phyloP scores from a whole-genome alignment of 176 grass and related monocot genomes.

The Eleusine indica region DNA sequence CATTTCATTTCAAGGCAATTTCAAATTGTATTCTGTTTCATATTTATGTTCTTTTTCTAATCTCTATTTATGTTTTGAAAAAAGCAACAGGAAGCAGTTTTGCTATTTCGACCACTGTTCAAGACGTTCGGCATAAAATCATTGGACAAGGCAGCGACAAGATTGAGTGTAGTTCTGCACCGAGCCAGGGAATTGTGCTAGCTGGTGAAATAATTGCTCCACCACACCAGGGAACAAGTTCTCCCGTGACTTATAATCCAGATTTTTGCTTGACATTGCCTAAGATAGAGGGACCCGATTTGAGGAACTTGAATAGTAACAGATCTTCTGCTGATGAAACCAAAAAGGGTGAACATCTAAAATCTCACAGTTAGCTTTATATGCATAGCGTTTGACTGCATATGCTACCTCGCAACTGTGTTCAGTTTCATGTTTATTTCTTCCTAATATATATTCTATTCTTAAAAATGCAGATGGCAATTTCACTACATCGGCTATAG shows the following conservation, averaged over 20 bases:
- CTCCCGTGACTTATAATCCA: neutral
- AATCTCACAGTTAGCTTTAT: neutral
- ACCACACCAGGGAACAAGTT: neutral
- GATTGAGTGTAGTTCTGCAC: neutral
- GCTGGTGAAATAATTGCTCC: neutral
- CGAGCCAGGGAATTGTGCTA: neutral
- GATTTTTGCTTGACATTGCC: neutral
- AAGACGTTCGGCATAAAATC: neutral
- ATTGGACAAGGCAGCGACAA: neutral
- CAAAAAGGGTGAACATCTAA: neutral
- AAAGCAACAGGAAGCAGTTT: neutral
- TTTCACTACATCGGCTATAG: neutral
- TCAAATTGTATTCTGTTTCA: neutral
- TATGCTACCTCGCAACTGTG: neutral
- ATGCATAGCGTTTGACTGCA: neutral
- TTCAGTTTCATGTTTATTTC: neutral
- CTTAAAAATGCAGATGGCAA: neutral
- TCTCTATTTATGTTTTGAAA: neutral
- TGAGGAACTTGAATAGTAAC: neutral
- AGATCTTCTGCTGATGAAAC: neutral
- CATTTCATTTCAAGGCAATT: neutral
- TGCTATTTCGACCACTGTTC: neutral
- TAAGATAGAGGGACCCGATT: neutral
- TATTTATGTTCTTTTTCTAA: neutral
- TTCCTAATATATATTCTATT: neutral